Evolutionary conservation across 2,329 filamentous ascomycete species (phyloP).

Genomic region (Teratosphaeria zuluensis): DNA sequence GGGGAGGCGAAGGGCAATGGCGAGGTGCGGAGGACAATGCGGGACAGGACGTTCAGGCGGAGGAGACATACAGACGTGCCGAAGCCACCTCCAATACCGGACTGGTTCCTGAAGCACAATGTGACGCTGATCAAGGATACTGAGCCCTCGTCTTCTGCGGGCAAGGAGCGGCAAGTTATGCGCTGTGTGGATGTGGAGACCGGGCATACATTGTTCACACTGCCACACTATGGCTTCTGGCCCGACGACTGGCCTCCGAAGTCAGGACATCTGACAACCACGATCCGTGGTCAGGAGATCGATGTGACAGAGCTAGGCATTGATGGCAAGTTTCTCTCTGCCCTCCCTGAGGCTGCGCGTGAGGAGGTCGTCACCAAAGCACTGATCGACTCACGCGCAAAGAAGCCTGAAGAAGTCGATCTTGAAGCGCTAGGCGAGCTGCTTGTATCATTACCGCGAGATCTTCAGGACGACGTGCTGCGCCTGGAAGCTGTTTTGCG

Average conservation of each 20-base stretch:
- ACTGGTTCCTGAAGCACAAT: slow-evolving; percentile 30
- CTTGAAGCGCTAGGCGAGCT: slow-evolving; percentile 2
- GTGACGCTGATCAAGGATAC: slow-evolving; percentile 17
- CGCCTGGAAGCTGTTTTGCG: background rate
- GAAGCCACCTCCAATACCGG: slow-evolving; percentile 25
- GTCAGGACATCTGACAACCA: background rate
- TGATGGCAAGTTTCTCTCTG: background rate
- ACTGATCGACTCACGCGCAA: background rate
- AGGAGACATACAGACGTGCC: slow-evolving; percentile 11
- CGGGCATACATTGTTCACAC: slow-evolving; percentile 22
- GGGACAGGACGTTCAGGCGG: slow-evolving; percentile 7
- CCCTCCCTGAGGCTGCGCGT: background rate
- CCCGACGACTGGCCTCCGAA: background rate
- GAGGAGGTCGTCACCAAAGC: background rate
- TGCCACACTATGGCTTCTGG: slow-evolving; percentile 15
- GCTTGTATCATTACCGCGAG: slow-evolving; percentile 2
- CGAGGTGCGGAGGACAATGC: slow-evolving; percentile 11
- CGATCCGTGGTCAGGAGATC: slow-evolving; percentile 1
- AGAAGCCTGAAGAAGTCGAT: background rate
- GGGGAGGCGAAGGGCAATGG: slow-evolving; percentile 3
- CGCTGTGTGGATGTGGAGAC: slow-evolving; percentile 22
- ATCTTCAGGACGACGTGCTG: slow-evolving; percentile 6
- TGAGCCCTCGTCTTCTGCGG: background rate
- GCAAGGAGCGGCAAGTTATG: slow-evolving; percentile 7
- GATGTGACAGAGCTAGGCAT: slow-evolving; percentile 1